phyloP scores from a whole-genome alignment of 108 stramenopile genomes.

The Nannochloropsis gaditana region DNA sequence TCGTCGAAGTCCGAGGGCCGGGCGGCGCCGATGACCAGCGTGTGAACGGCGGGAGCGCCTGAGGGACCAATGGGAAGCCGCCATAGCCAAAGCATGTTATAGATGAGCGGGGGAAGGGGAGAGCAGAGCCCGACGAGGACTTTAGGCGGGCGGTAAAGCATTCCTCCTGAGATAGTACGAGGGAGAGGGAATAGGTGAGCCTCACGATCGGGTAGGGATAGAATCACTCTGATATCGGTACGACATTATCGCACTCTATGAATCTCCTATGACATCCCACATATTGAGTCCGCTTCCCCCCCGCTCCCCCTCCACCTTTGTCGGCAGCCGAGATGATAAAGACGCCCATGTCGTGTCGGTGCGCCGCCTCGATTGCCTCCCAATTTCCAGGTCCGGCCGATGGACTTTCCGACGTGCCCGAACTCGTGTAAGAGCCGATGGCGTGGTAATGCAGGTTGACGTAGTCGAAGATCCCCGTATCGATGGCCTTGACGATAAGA shows the following conservation, averaged over 20 bases:
- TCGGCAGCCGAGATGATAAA: slow-evolving; percentile 79
- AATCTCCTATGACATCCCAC: too few relatives aligned
- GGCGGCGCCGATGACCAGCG: slow-evolving; percentile 61
- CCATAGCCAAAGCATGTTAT: slow-evolving; percentile 58
- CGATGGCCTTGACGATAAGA: slow-evolving; percentile 61
- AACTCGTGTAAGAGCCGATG: slow-evolving; percentile 71
- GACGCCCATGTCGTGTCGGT: slow-evolving; percentile 74
- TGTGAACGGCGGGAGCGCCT: slow-evolving; percentile 28
- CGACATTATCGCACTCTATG: too few relatives aligned
- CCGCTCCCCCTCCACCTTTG: slow-evolving; percentile 58
- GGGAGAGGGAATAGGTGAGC: too few relatives aligned
- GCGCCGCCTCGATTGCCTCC: slow-evolving; percentile 58
- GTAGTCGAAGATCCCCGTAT: slow-evolving; percentile 71
- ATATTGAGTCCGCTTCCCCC: too few relatives aligned
- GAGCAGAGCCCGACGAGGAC: background rate
- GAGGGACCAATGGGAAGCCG: slow-evolving; percentile 13
- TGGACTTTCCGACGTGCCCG: slow-evolving; percentile 55
- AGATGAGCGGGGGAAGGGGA: slow-evolving; percentile 61
- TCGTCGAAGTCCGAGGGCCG: slow-evolving; percentile 69
- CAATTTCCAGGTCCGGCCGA: slow-evolving; percentile 63
- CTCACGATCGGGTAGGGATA: too few relatives aligned
- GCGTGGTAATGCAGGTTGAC: slow-evolving; percentile 75
- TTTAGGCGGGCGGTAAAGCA: background rate
- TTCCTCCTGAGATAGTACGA: background rate
- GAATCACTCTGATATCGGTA: too few relatives aligned